A percentile compares a stretch with the other conserved stretches of the same genome.
These are phyloP conservation scores for Furcasterigmium sp. DNA, from an alignment of 2,329 filamentous ascomycete genomes.

Conservation along the genomic window DNA sequence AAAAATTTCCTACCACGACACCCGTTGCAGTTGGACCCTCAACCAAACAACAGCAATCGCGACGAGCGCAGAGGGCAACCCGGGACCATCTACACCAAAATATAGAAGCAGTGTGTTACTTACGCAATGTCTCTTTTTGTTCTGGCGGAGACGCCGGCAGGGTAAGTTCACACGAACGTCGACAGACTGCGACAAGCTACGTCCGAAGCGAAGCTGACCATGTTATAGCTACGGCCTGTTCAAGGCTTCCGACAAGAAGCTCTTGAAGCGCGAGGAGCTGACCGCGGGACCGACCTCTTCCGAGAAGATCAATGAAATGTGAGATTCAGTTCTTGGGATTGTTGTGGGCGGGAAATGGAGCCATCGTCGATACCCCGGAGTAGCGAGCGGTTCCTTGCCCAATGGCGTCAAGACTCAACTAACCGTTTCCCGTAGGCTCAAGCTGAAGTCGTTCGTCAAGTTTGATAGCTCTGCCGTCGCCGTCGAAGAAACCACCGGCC, in stretches of 20 bases:
- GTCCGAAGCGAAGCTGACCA: conserved; percentile 1
- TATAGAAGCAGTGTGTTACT: conserved; percentile 15
- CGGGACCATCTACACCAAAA: conserved; percentile 8
- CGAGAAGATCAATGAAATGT: conserved; percentile 83
- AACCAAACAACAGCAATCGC: conserved; percentile 28
- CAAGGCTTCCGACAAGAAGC: conserved; percentile 98
- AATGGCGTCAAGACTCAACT: neutral
- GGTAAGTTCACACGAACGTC: conserved; percentile 41
- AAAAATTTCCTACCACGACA: conserved; percentile 35
- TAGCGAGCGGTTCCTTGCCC: conserved; percentile 8
- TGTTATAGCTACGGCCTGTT: conserved; percentile 82
- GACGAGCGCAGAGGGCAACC: conserved; percentile 27
- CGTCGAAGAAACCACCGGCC: conserved; percentile 80
- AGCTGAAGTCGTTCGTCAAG: conserved; percentile 95
- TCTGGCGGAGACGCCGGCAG: conserved; percentile 86
- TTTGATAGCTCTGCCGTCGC: conserved; percentile 91
- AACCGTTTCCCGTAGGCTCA: conserved; percentile 58
- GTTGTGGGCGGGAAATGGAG: conserved; percentile 2
- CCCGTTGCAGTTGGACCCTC: conserved; percentile 20
- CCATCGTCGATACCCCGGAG: neutral
- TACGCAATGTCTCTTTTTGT: conserved; percentile 86
- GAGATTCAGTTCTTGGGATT: conserved; percentile 33
- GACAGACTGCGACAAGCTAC: neutral
- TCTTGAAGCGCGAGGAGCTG: conserved; percentile 82
- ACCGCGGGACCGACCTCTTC: conserved; percentile 69